Conservation (phyloP, 768 basidiomycete genomes). For the Naganishia onofrii region DNA sequence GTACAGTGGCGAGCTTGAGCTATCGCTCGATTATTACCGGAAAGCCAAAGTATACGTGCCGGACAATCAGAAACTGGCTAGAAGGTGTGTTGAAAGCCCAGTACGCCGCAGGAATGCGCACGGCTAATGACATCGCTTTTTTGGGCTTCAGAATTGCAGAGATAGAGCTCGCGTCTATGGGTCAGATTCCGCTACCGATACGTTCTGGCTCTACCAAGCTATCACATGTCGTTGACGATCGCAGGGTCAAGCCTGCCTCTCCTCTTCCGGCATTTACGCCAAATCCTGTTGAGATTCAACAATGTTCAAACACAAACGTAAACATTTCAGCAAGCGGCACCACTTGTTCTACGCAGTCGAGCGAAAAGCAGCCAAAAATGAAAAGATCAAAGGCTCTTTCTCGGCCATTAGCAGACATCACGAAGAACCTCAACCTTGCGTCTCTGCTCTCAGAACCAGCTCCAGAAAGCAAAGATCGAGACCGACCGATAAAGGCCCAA, state of each 20-base stretch:
- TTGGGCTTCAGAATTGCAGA: constrained; percentile 30
- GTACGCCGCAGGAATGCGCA: neutral
- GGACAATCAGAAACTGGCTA: constrained; percentile 78
- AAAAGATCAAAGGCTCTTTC: constrained; percentile 26
- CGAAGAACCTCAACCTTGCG: constrained; percentile 7
- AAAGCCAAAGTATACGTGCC: constrained; percentile 79
- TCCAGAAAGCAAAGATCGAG: neutral
- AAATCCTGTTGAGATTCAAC: neutral
- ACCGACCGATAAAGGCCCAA: neutral
- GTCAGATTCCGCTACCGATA: constrained; percentile 30
- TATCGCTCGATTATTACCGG: constrained; percentile 75
- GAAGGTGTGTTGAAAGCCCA: constrained; percentile 65
- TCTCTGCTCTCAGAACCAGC: neutral
- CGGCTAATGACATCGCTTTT: neutral
- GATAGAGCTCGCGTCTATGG: constrained; percentile 35
- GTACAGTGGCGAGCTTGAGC: constrained; percentile 70
- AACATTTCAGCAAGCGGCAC: neutral
- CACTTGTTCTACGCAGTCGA: neutral
- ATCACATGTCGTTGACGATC: neutral
- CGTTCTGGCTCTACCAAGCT: constrained; percentile 8
- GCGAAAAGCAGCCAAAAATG: constrained; percentile 18
- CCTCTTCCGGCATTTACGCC: neutral
- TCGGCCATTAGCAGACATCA: constrained; percentile 12
- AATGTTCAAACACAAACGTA: neutral
- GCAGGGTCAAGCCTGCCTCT: neutral